Evolutionary conservation across 1,139 yeast species (phyloP), one percentile per base, ranked within the genome.

Genomic region (Pichia sp.): DNA sequence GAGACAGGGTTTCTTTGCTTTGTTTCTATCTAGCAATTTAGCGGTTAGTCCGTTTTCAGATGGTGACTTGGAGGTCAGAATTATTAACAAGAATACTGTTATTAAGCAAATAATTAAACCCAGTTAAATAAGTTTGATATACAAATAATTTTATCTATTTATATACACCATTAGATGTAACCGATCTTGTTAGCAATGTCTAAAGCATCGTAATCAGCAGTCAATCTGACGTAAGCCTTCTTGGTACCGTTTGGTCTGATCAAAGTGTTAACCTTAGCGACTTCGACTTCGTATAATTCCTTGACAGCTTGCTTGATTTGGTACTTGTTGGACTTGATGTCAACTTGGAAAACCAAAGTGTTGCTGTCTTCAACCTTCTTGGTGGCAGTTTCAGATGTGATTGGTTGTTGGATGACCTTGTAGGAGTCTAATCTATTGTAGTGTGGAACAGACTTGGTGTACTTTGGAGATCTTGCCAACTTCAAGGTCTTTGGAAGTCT

Each of bases 171-270:
- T 65, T 84, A 90, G 78, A 90, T 87, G 93, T 90, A 90, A 81
- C 98, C 98, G 75, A 92, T 93, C 83, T 95, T 90, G 96, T 92
- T 92, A 78, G 99, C 99, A 79, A 93, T 92, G 78, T 93, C 99
- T 78, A 95, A 88, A 77, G 99, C 99, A 81, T 93, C 99, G 84
- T 86, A 89, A 80, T 95, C 99, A 76, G 97, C 95, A 74, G 98
- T 90, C 77, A 93, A 88, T 83, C 96, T 90, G 77, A 93, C 93
- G 84, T 87, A 93, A 75, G 99, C 99, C 87, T 95, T 95, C 90
- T 93, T 93, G 82, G 97, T 88, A 79, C 99, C 99, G 78, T 93
- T 92, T 76, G 99, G 97, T 82, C 96, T 89, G 73, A 93, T 79
- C 78, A 92, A 84, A 71, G 98, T 93, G 93, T 93, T 90, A 73